A percentile compares a stretch with the other conserved stretches of the same genome.
phyloP scores from a whole-genome alignment of 78 protist genomes.

The Chrysochromulina parva region DNA sequence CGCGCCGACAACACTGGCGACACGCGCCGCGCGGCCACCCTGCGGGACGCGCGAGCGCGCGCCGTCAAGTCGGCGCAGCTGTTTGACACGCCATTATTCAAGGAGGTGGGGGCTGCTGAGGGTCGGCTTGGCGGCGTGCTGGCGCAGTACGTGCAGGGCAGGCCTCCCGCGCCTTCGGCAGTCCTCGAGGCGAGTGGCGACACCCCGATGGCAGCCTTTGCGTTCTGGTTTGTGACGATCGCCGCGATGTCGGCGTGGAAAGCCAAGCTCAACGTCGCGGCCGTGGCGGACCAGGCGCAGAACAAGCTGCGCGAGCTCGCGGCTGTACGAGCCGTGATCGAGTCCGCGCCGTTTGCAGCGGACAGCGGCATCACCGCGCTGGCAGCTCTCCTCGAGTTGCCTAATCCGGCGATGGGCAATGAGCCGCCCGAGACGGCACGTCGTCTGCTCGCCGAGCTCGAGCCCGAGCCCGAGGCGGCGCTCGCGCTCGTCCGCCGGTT shows the following conservation, averaged over 20 bases:
- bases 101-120: not conserved
- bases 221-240: not conserved
- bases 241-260: slow-evolving; percentile 9
- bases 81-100: not conserved
- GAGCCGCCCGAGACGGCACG: not conserved
- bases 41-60: not conserved
- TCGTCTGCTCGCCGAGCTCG: not conserved
- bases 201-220: not conserved
- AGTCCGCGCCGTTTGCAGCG: not conserved
- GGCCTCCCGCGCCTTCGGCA: not conserved
- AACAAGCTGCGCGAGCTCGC: not conserved
- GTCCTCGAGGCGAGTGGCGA: not conserved
- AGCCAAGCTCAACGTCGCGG: not conserved
- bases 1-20: not conserved
- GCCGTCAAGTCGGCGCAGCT: not conserved
- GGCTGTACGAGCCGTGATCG: not conserved
- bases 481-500: not conserved
- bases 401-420: not conserved
- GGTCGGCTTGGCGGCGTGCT: not conserved
- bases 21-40: not conserved
- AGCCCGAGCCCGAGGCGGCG: not conserved
- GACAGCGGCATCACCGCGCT: not conserved
- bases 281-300: not conserved
- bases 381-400: not conserved
- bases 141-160: not conserved